phyloP scores from a whole-genome alignment of 768 basidiomycete genomes.

The Podaxis sp. region DNA sequence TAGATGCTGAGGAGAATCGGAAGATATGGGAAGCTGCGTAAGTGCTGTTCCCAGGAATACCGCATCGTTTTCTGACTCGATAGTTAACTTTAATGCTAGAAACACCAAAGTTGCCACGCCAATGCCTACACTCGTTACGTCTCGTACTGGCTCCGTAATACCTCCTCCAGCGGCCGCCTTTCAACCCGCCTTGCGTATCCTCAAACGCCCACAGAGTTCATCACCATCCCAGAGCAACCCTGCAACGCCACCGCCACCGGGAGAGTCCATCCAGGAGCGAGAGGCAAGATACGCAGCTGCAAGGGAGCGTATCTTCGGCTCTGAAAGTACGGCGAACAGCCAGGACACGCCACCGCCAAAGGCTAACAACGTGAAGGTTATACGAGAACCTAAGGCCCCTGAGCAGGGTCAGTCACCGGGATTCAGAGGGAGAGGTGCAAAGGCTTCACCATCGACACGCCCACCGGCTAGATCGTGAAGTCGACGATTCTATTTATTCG shows the following conservation, averaged over 20 bases:
- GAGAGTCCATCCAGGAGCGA: slow-evolving; percentile 55
- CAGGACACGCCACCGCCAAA: background rate
- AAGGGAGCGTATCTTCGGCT: slow-evolving; percentile 70
- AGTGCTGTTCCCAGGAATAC: slow-evolving; percentile 27
- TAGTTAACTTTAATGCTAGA: slow-evolving; percentile 30
- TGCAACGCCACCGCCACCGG: slow-evolving; percentile 22
- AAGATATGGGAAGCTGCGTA: slow-evolving; percentile 74
- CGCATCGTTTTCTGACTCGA: slow-evolving; percentile 11
- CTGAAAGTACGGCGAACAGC: slow-evolving; percentile 3
- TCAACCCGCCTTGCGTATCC: slow-evolving; percentile 59
- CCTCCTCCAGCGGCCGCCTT: slow-evolving; percentile 55
- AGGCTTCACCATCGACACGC: slow-evolving; percentile 1
- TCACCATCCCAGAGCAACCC: slow-evolving; percentile 30
- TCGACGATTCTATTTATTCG: background rate
- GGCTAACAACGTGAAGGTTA: slow-evolving; percentile 1
- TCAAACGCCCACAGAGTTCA: slow-evolving; percentile 60
- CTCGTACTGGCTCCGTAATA: slow-evolving; percentile 33
- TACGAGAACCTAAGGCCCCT: slow-evolving; percentile 11
- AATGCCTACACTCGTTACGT: slow-evolving; percentile 58
- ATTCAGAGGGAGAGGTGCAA: slow-evolving; percentile 9
- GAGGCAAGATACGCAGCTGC: slow-evolving; percentile 76
- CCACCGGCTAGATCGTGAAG: slow-evolving; percentile 2
- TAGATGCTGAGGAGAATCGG: slow-evolving; percentile 41
- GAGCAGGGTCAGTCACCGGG: slow-evolving; percentile 5
- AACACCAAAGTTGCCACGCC: slow-evolving; percentile 58